Percentiles rank a stretch among this genome's conserved stretches.
Evolutionary conservation across 257 asterid species (phyloP).

Genomic region (Jaltomata sinuosa): DNA sequence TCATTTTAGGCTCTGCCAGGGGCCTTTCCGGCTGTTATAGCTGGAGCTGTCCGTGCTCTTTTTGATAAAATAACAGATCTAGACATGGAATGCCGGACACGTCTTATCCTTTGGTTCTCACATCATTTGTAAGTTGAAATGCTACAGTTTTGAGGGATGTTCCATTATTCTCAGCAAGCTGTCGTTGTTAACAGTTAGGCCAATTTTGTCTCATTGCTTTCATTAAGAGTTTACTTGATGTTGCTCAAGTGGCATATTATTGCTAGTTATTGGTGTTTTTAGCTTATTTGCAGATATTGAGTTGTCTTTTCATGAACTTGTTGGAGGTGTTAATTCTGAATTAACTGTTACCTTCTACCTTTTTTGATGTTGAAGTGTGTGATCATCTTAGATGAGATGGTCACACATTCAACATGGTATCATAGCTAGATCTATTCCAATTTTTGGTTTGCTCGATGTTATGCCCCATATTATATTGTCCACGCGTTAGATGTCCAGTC

Average conservation of each 20-base stretch:
- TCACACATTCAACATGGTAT: not conserved
- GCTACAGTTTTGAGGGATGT: not conserved
- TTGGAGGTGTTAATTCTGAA: not conserved
- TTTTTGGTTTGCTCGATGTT: not conserved
- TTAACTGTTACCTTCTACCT: not conserved
- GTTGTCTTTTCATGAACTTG: not conserved
- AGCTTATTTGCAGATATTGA: not conserved
- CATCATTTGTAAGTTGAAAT: constrained; percentile 80
- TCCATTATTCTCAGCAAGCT: not conserved
- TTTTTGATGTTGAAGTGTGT: not conserved
- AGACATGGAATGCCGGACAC: constrained; percentile 96
- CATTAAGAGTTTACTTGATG: not conserved
- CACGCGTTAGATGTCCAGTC: not conserved
- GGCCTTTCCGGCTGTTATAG: constrained; percentile 97
- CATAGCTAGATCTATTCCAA: not conserved
- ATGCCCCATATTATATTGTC: not conserved
- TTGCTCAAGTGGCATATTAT: not conserved
- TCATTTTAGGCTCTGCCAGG: constrained; percentile 92
- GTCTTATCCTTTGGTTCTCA: constrained; percentile 97
- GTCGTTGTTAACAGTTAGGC: not conserved
- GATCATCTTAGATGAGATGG: not conserved
- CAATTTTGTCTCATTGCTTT: not conserved
- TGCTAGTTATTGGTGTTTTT: not conserved
- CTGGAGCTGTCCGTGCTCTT: constrained; percentile 97
- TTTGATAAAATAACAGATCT: constrained; percentile 83